Evolutionary conservation across 192 early-diverging fungal genomes (phyloP), one percentile per base, ranked within the genome.

Genomic region (Spizellomyces punctatus): DNA sequence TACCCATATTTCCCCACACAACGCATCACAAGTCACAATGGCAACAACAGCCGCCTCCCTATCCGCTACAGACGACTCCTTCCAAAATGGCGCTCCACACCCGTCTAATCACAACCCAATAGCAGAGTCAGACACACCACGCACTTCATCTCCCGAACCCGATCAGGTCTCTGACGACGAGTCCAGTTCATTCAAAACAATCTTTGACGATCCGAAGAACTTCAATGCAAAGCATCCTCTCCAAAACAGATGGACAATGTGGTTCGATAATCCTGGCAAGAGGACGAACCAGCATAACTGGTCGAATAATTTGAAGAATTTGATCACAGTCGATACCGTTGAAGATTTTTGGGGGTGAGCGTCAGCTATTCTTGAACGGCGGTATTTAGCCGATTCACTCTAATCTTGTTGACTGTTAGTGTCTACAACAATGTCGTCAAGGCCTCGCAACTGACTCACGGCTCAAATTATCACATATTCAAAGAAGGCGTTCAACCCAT

Each of bases 261-360:
- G 94, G 94, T 97, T 90, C 75, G 95, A 96, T 78, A 90, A 90
- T 78, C 92, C 92, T 49, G 85, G 77, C 65, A 92, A 91, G 83
- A 89, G 89, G 76, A 85, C 91, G 19, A 96, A 78, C 49, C 81
- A 81, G 60, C 77, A 83, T 57, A 92, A 84, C 75, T 98, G 95
- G 96, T 86, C 89, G 22, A 85, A 89, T 41, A 90, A 91, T 56
- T 77, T 98, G 52, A 98, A 97, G 77, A 88, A 91, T 56, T 78
- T 99, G n/a, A 90, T 95, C 65, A 95, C 94, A 44, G 86, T 99
- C 48, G 84, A 89, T 67, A 93, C 94, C 5, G 94, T 99, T 12
- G 95, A 99, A 83, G 96, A 98, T 69, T 96, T 96, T 77, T 98
- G 95, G 95, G 91, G 95, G 94, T 93, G 76, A 71, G 80, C 76